Evolutionary conservation across 179 eudicot species (phyloP).

Genomic region (Pouteria campechiana): DNA sequence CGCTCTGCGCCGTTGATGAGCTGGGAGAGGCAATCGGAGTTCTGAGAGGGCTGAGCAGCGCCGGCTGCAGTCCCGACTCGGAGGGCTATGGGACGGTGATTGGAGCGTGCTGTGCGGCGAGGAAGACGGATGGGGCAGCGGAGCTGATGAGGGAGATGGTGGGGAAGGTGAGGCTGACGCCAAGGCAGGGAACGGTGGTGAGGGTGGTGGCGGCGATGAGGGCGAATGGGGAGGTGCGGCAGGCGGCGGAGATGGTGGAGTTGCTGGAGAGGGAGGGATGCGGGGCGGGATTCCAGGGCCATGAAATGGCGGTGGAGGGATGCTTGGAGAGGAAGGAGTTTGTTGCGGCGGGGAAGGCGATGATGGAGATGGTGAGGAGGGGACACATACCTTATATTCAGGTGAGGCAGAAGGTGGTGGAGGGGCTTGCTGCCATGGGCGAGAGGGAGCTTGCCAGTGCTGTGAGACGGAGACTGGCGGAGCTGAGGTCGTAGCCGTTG

Average conservation of each 20-base stretch:
- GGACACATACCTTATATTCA: constrained; percentile 68
- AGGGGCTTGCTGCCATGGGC: constrained; percentile 58
- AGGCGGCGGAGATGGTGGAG: constrained; percentile 57
- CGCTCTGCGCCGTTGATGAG: constrained; percentile 67
- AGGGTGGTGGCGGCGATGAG: constrained; percentile 34
- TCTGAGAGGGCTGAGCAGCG: constrained; percentile 43
- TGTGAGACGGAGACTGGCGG: constrained; percentile 54
- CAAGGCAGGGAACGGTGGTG: constrained; percentile 47
- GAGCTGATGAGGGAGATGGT: constrained; percentile 60
- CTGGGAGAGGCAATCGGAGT: constrained; percentile 54
- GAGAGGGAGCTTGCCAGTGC: constrained; percentile 60
- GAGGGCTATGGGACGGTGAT: constrained; percentile 55
- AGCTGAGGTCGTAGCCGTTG: constrained; percentile 63
- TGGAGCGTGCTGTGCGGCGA: constrained; percentile 32
- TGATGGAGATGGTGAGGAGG: constrained; percentile 43
- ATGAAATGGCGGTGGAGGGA: constrained; percentile 60
- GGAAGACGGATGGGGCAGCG: constrained; percentile 27
- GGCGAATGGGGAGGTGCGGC: constrained; percentile 57
- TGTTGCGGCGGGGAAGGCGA: constrained; percentile 64
- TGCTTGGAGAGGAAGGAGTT: constrained; percentile 53
- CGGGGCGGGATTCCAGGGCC: constrained; percentile 52
- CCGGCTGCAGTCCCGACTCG: constrained; percentile 50
- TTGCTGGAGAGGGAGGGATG: constrained; percentile 32
- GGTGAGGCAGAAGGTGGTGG: constrained; percentile 66
- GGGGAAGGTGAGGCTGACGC: constrained; percentile 34